A percentile compares a stretch with the other conserved stretches of the same genome.
Evolutionary conservation across 495 filamentous ascomycete genomes (phyloP).

Genomic region (Neurospora pannonica): DNA sequence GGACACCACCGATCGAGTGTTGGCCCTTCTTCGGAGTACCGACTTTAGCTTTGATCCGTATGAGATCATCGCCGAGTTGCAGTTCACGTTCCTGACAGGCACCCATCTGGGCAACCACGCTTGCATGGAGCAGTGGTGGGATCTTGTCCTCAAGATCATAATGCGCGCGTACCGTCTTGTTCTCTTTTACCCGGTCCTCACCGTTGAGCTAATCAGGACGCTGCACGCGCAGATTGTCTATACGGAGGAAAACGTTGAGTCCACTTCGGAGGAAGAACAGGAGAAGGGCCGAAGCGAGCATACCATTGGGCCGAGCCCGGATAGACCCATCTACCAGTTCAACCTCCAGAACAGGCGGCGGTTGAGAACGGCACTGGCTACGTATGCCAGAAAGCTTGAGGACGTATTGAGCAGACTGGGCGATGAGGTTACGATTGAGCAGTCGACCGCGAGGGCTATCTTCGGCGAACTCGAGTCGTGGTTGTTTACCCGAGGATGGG

Average conservation of each 20-base stretch:
- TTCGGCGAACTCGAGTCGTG: slow-evolving; percentile 37
- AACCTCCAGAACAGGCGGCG: slow-evolving; percentile 25
- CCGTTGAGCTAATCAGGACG: slow-evolving; percentile 48
- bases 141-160: slow-evolving; percentile 54
- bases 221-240: slow-evolving; percentile 64
- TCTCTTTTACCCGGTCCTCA: slow-evolving; percentile 45
- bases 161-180: slow-evolving; percentile 60
- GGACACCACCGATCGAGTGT: slow-evolving; percentile 25
- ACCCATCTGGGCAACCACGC: slow-evolving; percentile 75
- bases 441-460: slow-evolving; percentile 23
- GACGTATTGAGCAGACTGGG: slow-evolving; percentile 24
- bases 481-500: slow-evolving; percentile 37
- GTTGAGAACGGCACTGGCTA: slow-evolving; percentile 28
- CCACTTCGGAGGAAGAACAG: slow-evolving; percentile 19
- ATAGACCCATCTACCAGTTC: slow-evolving; percentile 40
- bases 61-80: slow-evolving; percentile 74
- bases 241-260: slow-evolving; percentile 54
- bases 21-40: slow-evolving; percentile 11
- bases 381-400: slow-evolving; percentile 34
- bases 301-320: slow-evolving; percentile 4
- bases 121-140: slow-evolving; percentile 83
- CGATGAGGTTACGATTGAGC: slow-evolving; percentile 19
- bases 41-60: slow-evolving; percentile 9
- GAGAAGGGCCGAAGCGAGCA: neutral
- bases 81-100: slow-evolving; percentile 75